A percentile compares a stretch with the other conserved stretches of the same genome.
Evolutionary conservation across 805 yeast genomes (phyloP).

Genomic region (Yarrowia osloensis): DNA sequence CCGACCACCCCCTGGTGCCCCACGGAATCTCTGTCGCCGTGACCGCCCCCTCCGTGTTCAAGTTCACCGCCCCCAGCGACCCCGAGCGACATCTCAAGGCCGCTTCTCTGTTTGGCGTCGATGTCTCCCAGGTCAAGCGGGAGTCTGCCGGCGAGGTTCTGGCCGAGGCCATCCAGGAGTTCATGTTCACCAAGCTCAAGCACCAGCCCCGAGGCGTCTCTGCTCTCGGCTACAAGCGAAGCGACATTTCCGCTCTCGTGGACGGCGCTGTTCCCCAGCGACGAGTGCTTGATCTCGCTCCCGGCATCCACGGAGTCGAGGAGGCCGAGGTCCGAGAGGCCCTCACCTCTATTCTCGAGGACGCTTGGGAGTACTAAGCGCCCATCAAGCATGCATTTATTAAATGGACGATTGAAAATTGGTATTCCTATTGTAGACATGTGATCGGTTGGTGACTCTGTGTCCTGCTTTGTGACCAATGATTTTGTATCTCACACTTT

Average conservation of each 20-base stretch:
- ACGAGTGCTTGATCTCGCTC: conserved; percentile 45
- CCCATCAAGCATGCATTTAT: background rate
- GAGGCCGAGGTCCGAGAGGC: conserved; percentile 40
- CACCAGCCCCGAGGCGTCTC: conserved; percentile 45
- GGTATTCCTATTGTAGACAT: background rate
- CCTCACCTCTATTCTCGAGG: conserved; percentile 38
- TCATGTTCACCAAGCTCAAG: conserved; percentile 40
- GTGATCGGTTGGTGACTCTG: no score
- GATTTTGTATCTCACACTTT: no score
- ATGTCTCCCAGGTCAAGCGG: conserved; percentile 42
- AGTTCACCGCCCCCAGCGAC: conserved; percentile 45
- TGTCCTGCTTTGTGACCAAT: no score
- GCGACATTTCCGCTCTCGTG: conserved; percentile 44
- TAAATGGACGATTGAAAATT: background rate
- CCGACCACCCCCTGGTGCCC: conserved; percentile 48
- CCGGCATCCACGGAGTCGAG: conserved; percentile 39
- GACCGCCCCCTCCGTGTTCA: conserved; percentile 49
- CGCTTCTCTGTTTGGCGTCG: conserved; percentile 45
- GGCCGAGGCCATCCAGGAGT: conserved; percentile 43
- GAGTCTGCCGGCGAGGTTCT: conserved; percentile 47
- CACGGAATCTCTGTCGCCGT: conserved; percentile 52
- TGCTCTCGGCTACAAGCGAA: conserved; percentile 42
- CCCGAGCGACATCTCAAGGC: conserved; percentile 46
- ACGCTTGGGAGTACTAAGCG: conserved; percentile 37
- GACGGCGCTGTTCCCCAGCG: conserved; percentile 46